Conservation (phyloP, 163 green algal species). For the Prototheca cutis region DNA sequence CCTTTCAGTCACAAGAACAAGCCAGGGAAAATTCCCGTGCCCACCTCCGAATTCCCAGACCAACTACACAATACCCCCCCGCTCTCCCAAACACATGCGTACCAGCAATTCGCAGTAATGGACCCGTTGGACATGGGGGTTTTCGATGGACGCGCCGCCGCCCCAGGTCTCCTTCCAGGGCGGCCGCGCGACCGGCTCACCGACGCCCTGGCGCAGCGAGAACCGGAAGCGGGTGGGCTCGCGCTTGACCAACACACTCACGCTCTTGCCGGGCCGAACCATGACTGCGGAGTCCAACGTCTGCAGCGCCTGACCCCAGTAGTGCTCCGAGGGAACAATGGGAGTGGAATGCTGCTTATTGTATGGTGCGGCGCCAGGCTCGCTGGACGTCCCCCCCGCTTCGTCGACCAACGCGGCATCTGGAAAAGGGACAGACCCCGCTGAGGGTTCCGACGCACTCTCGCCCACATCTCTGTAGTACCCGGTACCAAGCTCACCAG, state of each 20-base stretch:
- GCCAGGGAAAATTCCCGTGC: no score
- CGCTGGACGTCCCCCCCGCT: no score
- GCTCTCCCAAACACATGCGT: no score
- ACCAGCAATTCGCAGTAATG: constrained; percentile 78
- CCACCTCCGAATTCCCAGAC: no score
- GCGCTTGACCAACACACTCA: constrained; percentile 52
- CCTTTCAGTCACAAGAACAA: no score
- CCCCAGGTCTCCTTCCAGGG: constrained; percentile 74
- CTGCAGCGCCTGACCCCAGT: constrained; percentile 72
- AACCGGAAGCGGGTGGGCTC: constrained; percentile 31
- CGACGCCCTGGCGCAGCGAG: constrained; percentile 43
- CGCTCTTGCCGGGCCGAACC: constrained; percentile 20
- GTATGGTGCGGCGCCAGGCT: no score
- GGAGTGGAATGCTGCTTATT: no score
- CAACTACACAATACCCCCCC: no score
- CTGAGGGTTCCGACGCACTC: not conserved
- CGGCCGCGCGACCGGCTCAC: constrained; percentile 37
- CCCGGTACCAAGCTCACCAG: constrained; percentile 12
- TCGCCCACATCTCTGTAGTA: constrained; percentile 9
- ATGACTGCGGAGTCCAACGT: constrained; percentile 53
- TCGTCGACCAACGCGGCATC: not conserved
- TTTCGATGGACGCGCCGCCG: constrained; percentile 69
- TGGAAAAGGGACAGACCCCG: not conserved
- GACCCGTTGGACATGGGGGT: constrained; percentile 74
- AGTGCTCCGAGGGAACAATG: no score